phyloP scores from a whole-genome alignment of 2,329 filamentous ascomycete species.

The Lasiodiplodia theobromae region DNA sequence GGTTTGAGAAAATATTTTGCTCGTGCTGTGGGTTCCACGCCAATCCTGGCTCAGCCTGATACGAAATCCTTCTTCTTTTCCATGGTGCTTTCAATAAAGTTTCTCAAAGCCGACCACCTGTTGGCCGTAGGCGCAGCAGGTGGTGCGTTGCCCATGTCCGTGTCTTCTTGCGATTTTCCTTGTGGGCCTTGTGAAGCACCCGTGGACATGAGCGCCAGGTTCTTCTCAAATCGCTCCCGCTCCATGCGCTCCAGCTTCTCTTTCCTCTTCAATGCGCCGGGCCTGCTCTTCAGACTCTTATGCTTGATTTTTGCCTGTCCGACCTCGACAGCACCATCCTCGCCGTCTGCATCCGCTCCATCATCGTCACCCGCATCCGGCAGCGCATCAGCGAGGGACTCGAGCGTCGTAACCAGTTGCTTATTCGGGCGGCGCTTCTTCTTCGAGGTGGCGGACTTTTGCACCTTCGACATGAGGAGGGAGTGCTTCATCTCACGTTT shows the following conservation, averaged over 20 bases:
- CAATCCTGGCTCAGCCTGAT: slow-evolving; percentile 1
- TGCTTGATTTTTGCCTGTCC: slow-evolving; percentile 71
- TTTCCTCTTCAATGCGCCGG: slow-evolving; percentile 83
- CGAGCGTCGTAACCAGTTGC: slow-evolving; percentile 78
- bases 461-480: slow-evolving; percentile 77
- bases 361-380: slow-evolving; percentile 65
- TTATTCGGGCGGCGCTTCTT: slow-evolving; percentile 74
- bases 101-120: slow-evolving; percentile 81
- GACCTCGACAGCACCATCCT: slow-evolving; percentile 39
- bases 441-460: slow-evolving; percentile 63
- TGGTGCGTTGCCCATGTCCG: slow-evolving; percentile 12
- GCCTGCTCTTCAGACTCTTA: slow-evolving; percentile 75
- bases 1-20: not conserved
- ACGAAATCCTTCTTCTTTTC: slow-evolving; percentile 83
- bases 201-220: slow-evolving; percentile 75
- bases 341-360: slow-evolving; percentile 40
- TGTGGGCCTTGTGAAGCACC: slow-evolving; percentile 40
- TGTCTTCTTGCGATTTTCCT: slow-evolving; percentile 28
- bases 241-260: slow-evolving; percentile 81
- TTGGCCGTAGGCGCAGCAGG: slow-evolving; percentile 36
- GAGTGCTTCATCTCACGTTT: slow-evolving; percentile 85
- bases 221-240: slow-evolving; percentile 82
- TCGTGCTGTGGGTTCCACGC: not conserved
- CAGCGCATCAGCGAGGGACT: slow-evolving; percentile 80
- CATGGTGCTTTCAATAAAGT: slow-evolving; percentile 86